Base-by-base conservation (phyloP, 2,329 filamentous ascomycete species). In the Aspergillus glaucus region DNA sequence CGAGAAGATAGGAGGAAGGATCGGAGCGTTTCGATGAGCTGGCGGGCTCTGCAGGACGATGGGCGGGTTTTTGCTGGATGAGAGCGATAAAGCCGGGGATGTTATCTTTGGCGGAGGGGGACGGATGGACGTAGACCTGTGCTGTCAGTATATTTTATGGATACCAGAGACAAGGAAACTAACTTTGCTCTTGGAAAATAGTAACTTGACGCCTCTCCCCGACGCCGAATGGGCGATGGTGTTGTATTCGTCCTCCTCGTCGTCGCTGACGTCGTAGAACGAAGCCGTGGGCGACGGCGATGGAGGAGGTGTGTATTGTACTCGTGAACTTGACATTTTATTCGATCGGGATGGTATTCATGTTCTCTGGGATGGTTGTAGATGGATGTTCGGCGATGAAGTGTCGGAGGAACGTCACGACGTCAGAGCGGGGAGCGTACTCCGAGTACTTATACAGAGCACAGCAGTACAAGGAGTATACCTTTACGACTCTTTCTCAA, bases 151-250 rank as follows among this genome's bases (percentile, higher is more conserved):
- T 44, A 34, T 54, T 45, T 26, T 44, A 28, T 9, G 19, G 17
- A 5, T 7, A 4, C 28, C n/a, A 24, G 37, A 10, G 12, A 19
- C 9, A 32, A 17, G 10, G 30, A 26, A 43, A 63, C 75, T 43
- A 61, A 88, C 87, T 79, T 97, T 98, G 85, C 90, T 96, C 75
- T 98, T 98, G 17, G 90, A 92, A 62, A 87, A 96, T 12, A 98
- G 77, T 28, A 98, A 76, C 72, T 97, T 98, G 42, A 98, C 93
- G 1, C 92, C 93, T 56, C 82, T 82, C 0, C 87, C 86, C 2
- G 82, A 83, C 57, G 80, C 81, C 3, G 82, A 81, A 63, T 94
- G 88, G 4, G 88, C 86, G 62, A 98, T 89, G 15, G 90, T 97
- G 67, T 94, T 88, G 74, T 98, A 98, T 41, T 88, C 93, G 58